Conservation (phyloP, 1,284 basidiomycete genomes). For the Gomphus sp. region DNA sequence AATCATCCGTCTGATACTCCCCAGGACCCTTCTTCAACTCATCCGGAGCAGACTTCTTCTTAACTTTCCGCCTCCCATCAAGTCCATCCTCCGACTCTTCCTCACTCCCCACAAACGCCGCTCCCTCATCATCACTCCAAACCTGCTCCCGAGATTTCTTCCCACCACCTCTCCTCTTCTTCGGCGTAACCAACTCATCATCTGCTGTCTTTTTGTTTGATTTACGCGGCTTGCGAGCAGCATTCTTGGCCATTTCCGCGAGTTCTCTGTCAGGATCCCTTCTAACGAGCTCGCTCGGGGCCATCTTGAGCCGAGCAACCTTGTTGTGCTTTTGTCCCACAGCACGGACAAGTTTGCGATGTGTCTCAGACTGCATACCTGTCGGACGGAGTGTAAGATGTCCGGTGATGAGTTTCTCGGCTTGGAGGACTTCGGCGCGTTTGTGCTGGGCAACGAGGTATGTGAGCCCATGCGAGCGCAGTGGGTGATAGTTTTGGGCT, state of each 20-base stretch:
- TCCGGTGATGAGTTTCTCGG: constrained; percentile 76
- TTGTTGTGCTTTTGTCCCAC: constrained; percentile 80
- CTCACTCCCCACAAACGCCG: constrained; percentile 55
- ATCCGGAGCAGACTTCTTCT: constrained; percentile 2
- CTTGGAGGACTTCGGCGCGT: constrained; percentile 75
- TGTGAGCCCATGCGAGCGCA: constrained; percentile 56
- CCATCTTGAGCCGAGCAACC: constrained; percentile 67
- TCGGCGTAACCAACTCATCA: constrained; percentile 6
- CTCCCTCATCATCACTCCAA: constrained; percentile 13
- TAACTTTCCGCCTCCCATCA: constrained; percentile 34
- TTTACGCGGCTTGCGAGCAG: constrained; percentile 13
- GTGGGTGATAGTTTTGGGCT: constrained; percentile 21
- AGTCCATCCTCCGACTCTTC: constrained; percentile 49
- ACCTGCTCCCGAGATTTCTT: constrained; percentile 11
- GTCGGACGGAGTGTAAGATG: constrained; percentile 80
- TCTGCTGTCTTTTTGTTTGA: constrained; percentile 4
- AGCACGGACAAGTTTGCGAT: constrained; percentile 79
- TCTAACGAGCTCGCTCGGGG: constrained; percentile 53
- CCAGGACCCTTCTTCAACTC: constrained; percentile 32
- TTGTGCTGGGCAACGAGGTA: constrained; percentile 90
- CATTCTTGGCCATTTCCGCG: constrained; percentile 56
- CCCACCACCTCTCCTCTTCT: constrained; percentile 12
- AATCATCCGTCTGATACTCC: constrained; percentile 77
- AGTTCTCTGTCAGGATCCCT: constrained; percentile 63
- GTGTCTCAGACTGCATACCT: constrained; percentile 84